Conservation (phyloP, 768 basidiomycete genomes). For the Leccinum truebloodii region DNA sequence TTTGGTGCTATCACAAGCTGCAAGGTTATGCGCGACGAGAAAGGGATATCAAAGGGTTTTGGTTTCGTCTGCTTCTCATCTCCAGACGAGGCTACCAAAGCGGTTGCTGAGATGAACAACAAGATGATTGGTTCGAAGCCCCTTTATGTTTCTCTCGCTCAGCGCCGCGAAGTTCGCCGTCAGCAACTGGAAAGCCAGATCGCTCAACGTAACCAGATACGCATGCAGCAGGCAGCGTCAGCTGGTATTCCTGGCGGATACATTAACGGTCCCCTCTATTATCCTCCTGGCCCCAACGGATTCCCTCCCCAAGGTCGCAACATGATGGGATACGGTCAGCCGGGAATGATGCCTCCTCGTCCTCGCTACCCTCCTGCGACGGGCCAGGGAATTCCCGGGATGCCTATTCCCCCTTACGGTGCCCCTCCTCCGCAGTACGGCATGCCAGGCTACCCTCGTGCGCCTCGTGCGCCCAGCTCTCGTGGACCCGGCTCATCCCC, state of each 20-base stretch:
- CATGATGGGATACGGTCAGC: slow-evolving; percentile 83
- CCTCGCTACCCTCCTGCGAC: slow-evolving; percentile 76
- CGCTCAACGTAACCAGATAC: slow-evolving; percentile 92
- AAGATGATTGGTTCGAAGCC: slow-evolving; percentile 99
- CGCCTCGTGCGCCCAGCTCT: slow-evolving; percentile 59
- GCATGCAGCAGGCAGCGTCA: slow-evolving; percentile 93
- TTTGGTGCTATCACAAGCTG: slow-evolving; percentile 97
- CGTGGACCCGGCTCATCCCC: slow-evolving; percentile 75
- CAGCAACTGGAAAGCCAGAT: slow-evolving; percentile 99
- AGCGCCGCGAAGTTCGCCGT: slow-evolving; percentile 96
- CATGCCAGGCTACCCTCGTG: slow-evolving; percentile 64
- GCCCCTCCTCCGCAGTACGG: slow-evolving; percentile 77
- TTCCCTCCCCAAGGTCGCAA: slow-evolving; percentile 68
- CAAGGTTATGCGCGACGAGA: slow-evolving; percentile 99
- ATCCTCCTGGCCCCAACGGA: slow-evolving; percentile 71
- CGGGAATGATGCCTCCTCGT: slow-evolving; percentile 86
- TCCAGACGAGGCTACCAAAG: slow-evolving; percentile 98
- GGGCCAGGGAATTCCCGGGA: slow-evolving; percentile 64
- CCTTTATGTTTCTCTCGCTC: slow-evolving; percentile 97
- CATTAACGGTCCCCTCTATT: slow-evolving; percentile 59
- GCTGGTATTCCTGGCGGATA: slow-evolving; percentile 69
- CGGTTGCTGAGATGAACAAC: slow-evolving; percentile 99
- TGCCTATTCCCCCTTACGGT: slow-evolving; percentile 77
- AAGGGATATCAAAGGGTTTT: slow-evolving; percentile 90
- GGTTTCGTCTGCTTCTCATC: slow-evolving; percentile 99